Conservation (phyloP, 305 asterid species). For the Fraxinus albicans region DNA sequence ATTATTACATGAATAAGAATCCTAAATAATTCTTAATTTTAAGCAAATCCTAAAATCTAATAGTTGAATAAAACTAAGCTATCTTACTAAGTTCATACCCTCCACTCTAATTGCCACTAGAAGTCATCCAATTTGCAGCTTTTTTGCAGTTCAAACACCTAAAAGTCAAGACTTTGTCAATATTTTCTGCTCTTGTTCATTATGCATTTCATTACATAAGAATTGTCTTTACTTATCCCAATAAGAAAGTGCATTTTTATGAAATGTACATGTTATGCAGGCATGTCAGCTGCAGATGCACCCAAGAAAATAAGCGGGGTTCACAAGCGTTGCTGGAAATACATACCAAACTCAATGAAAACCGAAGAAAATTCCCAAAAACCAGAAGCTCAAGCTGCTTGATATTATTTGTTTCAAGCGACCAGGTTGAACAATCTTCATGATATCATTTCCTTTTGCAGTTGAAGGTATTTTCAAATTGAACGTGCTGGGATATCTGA, state of each 20-base stretch:
- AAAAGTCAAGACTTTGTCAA: not conserved
- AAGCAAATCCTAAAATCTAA: not conserved
- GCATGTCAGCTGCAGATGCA: constrained; percentile 44
- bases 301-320: constrained; percentile 69
- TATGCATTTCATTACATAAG: not conserved
- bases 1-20: not conserved
- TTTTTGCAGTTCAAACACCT: not conserved
- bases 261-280: constrained; percentile 24
- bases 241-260: not conserved
- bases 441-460: not conserved
- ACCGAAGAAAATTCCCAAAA: constrained; percentile 20
- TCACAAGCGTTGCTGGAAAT: constrained; percentile 45
- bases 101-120: not conserved
- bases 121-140: not conserved
- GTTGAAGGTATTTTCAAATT: not conserved
- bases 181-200: not conserved
- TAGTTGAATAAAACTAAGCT: not conserved
- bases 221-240: not conserved
- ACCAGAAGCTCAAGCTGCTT: constrained; percentile 41
- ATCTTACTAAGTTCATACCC: not conserved
- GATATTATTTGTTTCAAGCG: not conserved
- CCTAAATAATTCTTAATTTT: not conserved
- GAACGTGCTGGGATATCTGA: not conserved
- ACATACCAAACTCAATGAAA: constrained; percentile 36
- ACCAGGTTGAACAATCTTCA: not conserved